Percentiles rank a stretch among this genome's conserved stretches.
Conservation (phyloP, 306 rosid species). For the Argentina anserina region DNA sequence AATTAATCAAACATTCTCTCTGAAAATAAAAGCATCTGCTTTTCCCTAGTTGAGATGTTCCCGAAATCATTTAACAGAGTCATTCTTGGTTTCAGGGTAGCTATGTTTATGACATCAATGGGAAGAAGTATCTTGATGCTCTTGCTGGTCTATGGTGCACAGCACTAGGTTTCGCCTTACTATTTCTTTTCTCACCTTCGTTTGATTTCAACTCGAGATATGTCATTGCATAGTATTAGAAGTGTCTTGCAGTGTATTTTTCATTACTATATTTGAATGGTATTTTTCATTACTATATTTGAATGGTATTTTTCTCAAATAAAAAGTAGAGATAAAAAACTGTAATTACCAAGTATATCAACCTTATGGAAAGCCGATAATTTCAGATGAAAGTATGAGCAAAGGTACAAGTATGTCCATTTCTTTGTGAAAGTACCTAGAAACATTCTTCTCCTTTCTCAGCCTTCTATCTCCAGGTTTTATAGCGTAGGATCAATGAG, state of each 20-base stretch:
- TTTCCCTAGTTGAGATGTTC: constrained; percentile 7
- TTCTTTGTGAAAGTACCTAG: background rate
- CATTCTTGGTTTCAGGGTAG: constrained; percentile 65
- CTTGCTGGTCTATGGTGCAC: constrained; percentile 99
- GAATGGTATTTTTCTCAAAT: background rate
- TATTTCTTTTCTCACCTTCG: background rate
- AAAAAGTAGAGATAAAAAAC: background rate
- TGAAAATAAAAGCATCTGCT: background rate
- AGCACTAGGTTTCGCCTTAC: constrained; percentile 42
- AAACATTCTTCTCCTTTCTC: background rate
- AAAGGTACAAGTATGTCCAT: background rate
- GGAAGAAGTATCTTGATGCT: constrained; percentile 86
- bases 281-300: background rate
- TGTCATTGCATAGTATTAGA: background rate
- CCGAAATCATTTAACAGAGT: constrained; percentile 9
- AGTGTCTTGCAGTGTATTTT: background rate
- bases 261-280: background rate
- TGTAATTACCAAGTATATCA: background rate
- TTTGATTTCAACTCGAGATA: background rate
- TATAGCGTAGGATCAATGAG: background rate
- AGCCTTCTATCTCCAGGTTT: background rate
- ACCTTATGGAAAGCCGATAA: background rate
- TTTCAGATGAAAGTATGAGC: background rate
- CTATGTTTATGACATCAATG: constrained; percentile 77
- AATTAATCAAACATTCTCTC: background rate